Conservation (phyloP, 352 stramenopile species). For the Globisporangium takayamanum region DNA sequence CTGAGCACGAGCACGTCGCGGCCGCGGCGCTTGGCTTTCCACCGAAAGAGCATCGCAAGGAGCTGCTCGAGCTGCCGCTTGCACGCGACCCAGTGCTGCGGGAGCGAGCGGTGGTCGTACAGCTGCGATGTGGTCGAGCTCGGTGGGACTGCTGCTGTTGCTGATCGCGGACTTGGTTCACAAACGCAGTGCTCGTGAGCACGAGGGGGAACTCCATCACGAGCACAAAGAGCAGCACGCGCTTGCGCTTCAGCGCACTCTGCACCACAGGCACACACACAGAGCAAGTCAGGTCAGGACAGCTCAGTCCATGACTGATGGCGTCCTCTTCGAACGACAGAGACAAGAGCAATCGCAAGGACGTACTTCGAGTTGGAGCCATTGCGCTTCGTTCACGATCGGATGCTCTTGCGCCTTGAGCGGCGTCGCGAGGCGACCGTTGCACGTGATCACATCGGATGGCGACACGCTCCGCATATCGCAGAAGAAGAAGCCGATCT, state of each 20-base stretch:
- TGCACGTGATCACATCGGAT: slow-evolving; percentile 56
- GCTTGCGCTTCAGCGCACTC: slow-evolving; percentile 61
- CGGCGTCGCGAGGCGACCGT: slow-evolving; percentile 39
- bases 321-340: no score
- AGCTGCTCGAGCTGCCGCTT: slow-evolving; percentile 64
- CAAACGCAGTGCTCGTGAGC: slow-evolving; percentile 37
- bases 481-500: slow-evolving; percentile 60
- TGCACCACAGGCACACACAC: slow-evolving; percentile 7
- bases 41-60: slow-evolving; percentile 60
- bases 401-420: slow-evolving; percentile 44
- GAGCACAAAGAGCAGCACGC: slow-evolving; percentile 46
- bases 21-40: slow-evolving; percentile 63
- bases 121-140: slow-evolving; percentile 12
- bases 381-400: slow-evolving; percentile 61
- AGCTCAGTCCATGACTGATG: no score
- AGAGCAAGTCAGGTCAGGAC: background rate
- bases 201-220: slow-evolving; percentile 66
- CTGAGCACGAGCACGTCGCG: slow-evolving; percentile 69
- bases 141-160: background rate
- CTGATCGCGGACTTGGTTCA: slow-evolving; percentile 42
- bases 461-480: slow-evolving; percentile 33
- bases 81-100: slow-evolving; percentile 67
- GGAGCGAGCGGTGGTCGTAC: slow-evolving; percentile 48
- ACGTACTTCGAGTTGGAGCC: slow-evolving; percentile 54
- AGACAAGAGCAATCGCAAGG: no score